phyloP scores from a whole-genome alignment of 169 alveolate genomes.

The Besnoitia besnoiti region DNA sequence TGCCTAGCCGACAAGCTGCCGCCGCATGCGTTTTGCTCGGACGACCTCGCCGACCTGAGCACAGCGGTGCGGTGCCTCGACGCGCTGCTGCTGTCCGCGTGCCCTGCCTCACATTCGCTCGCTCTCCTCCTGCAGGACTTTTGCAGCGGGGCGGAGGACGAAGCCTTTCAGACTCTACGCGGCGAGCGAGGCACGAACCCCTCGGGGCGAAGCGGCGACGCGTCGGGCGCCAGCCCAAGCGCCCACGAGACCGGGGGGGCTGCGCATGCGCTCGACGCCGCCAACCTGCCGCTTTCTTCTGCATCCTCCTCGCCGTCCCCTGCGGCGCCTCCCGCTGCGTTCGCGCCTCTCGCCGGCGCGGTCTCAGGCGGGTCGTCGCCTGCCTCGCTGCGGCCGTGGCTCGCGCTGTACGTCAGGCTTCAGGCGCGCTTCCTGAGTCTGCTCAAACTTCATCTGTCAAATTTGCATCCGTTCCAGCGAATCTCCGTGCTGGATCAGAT shows the following conservation, averaged over 20 bases:
- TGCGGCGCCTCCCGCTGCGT: neutral
- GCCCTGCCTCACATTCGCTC: neutral
- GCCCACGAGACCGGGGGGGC: no score
- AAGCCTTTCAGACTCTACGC: neutral
- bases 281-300: neutral
- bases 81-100: neutral
- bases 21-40: neutral
- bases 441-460: neutral
- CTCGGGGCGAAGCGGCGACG: neutral
- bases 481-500: neutral
- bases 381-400: neutral
- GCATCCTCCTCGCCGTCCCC: no score
- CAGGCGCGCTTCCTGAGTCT: neutral
- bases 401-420: neutral
- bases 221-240: no score
- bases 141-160: neutral
- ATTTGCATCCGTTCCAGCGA: neutral
- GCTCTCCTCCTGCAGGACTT: neutral
- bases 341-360: neutral
- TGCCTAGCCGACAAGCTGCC: neutral
- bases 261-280: no score
- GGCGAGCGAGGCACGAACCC: no score
- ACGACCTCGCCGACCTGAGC: conserved; percentile 1
- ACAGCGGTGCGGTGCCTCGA: neutral
- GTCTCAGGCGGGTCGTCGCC: neutral